Evolutionary conservation across 129 eudicot species (phyloP).

Genomic region (Helichrysum umbraculigerum): DNA sequence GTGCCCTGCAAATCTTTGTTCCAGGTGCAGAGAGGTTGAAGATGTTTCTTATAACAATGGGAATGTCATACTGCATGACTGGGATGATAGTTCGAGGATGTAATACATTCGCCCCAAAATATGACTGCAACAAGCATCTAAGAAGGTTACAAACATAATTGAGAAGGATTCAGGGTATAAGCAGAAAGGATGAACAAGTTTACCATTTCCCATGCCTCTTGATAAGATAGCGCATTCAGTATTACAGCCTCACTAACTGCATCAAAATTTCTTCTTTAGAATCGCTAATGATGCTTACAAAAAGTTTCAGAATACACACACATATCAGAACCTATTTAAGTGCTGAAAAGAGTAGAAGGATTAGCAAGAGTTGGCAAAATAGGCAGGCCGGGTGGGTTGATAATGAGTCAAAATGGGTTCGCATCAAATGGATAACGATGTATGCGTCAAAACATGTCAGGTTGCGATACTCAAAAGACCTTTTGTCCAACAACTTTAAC

Average conservation of each 20-base stretch:
- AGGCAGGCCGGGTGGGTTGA: neutral
- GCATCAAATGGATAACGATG: neutral
- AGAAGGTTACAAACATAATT: conserved; percentile 20
- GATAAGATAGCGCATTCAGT: conserved; percentile 78
- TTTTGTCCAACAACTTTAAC: neutral
- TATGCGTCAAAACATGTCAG: neutral
- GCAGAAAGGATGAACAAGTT: conserved; percentile 19
- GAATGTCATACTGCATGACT: conserved; percentile 94
- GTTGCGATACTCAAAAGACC: neutral
- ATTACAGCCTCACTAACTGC: conserved; percentile 98
- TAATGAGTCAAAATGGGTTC: neutral
- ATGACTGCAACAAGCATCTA: conserved; percentile 65
- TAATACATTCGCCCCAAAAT: conserved; percentile 98
- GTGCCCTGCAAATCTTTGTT: conserved; percentile 70
- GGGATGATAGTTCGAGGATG: conserved; percentile 99
- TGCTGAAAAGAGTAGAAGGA: neutral
- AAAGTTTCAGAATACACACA: conserved; percentile 7
- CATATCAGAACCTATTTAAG: neutral
- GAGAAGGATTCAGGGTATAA: conserved; percentile 18
- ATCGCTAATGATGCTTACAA: conserved; percentile 18
- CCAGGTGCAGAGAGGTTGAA: conserved; percentile 99
- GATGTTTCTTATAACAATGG: conserved; percentile 89
- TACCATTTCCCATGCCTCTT: conserved; percentile 99
- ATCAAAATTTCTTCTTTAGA: conserved; percentile 27
- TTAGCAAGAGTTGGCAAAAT: neutral